Percentiles rank a stretch among this genome's conserved stretches.
Evolutionary conservation across 1,139 yeast genomes (phyloP).

Genomic region (Hansenula anomala): DNA sequence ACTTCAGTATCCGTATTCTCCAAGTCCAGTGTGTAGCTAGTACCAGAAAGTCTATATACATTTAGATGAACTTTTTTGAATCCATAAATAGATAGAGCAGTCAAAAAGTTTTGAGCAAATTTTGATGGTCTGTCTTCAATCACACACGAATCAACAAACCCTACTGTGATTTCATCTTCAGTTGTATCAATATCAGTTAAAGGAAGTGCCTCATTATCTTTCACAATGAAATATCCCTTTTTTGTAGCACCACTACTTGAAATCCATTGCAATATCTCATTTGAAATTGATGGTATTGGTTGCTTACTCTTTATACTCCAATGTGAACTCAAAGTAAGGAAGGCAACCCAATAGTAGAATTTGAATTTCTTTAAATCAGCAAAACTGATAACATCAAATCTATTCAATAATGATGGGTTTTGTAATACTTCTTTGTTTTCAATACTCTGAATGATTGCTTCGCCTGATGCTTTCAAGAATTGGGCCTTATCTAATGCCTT

Average conservation of each 20-base stretch:
- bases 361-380: slow-evolving; percentile 87
- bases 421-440: slow-evolving; percentile 26
- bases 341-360: slow-evolving; percentile 87
- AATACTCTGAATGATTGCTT: slow-evolving; percentile 26
- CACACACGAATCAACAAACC: slow-evolving; percentile 60
- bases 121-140: slow-evolving; percentile 48
- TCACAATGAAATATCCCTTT: slow-evolving; percentile 21
- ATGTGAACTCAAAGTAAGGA: slow-evolving; percentile 54
- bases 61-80: slow-evolving; percentile 36
- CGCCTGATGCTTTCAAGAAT: slow-evolving; percentile 46
- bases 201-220: slow-evolving; percentile 11
- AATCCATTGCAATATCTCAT: slow-evolving; percentile 13
- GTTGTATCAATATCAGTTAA: slow-evolving; percentile 11
- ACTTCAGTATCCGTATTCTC: slow-evolving; percentile 8
- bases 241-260: slow-evolving; percentile 5
- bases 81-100: slow-evolving; percentile 41
- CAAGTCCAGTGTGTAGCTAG: slow-evolving; percentile 22
- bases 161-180: slow-evolving; percentile 29
- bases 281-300: slow-evolving; percentile 6
- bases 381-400: slow-evolving; percentile 62
- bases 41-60: slow-evolving; percentile 26
- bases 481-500: slow-evolving; percentile 58
- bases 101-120: slow-evolving; percentile 61
- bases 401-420: slow-evolving; percentile 37
- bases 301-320: slow-evolving; percentile 29